Base-by-base conservation (phyloP, 805 yeast genomes). In the Spathaspora arborariae region DNA sequence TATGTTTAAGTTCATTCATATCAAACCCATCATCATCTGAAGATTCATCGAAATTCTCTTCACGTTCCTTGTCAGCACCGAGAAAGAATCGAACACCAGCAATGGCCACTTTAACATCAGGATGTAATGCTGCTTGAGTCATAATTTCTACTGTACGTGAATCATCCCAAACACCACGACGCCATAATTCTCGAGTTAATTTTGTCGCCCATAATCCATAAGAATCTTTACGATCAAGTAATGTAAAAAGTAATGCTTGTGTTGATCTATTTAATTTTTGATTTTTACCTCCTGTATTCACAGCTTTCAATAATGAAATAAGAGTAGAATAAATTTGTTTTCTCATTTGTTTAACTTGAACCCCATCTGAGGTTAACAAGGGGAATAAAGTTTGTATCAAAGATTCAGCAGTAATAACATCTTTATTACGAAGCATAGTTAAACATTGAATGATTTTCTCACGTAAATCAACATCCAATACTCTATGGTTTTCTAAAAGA, bases 161-260 rank as follows among this genome's bases (percentile, higher is more conserved):
- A 64, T 94, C 99, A 64, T 90, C 97, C 99, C 99, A 94, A 48
- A 94, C 87, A 60, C 96, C 96, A 62, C 98, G 79, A 72, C 96
- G 80, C 99, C 99, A 94, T 44, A 94, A 72, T 65, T 94, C 98
- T 62, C 98, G 80, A 4, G 97, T 90, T 47, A 94, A 71, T 59
- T 89, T 91, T 2, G 97, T 88, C 6, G 98, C 97, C 97, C 98
- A 94, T 20, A 94, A 70, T 33, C 97, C 97, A 57, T 85, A 88
- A 39, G 74, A 59, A 36, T 88, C 78, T 49, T 86, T 81, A 63
- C 87, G 83, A 53, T 89, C 96, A 39, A 94, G 71, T 52, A 92
- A 72, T 56, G 88, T 88, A 74, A 94, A 92, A 44, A 96, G 77
- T 42, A 94, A 67, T 0, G 98, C 97, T 67, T 94, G 99, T 1